Evolutionary conservation across 2,329 filamentous ascomycete species (phyloP).

Genomic region (Polytolypa hystricis): DNA sequence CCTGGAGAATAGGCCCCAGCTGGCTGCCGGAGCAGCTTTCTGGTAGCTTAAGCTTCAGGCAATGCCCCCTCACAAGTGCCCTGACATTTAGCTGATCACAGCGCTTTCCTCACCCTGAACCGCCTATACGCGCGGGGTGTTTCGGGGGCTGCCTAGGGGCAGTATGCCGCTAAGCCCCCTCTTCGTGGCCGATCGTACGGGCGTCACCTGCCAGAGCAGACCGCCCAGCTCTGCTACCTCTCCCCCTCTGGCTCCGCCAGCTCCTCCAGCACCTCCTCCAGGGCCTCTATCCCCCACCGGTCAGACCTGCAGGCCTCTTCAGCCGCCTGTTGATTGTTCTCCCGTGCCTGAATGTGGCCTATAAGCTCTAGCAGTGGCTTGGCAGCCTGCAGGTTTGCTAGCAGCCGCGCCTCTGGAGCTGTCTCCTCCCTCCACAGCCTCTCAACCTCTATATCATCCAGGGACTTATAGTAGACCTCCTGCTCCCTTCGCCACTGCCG

Average conservation of each 20-base stretch:
- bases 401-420: conserved; percentile 5
- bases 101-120: neutral
- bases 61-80: neutral
- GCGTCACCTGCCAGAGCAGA: neutral
- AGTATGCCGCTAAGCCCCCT: neutral
- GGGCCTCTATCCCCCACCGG: neutral
- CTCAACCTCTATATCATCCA: conserved; percentile 12
- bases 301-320: neutral
- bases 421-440: conserved; percentile 9
- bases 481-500: neutral
- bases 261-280: conserved; percentile 1
- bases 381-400: neutral
- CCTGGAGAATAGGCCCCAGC: neutral
- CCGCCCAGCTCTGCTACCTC: neutral
- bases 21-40: neutral
- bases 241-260: neutral
- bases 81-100: neutral
- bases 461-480: conserved; percentile 11
- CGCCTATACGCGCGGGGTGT: neutral
- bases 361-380: neutral
- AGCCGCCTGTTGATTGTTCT: neutral
- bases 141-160: neutral
- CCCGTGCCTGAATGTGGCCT: neutral
- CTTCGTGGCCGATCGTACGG: neutral
- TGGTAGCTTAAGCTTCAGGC: neutral